Evolutionary conservation across 345 rosid genomes (phyloP).

Genomic region (Streptanthus diversifolius): DNA sequence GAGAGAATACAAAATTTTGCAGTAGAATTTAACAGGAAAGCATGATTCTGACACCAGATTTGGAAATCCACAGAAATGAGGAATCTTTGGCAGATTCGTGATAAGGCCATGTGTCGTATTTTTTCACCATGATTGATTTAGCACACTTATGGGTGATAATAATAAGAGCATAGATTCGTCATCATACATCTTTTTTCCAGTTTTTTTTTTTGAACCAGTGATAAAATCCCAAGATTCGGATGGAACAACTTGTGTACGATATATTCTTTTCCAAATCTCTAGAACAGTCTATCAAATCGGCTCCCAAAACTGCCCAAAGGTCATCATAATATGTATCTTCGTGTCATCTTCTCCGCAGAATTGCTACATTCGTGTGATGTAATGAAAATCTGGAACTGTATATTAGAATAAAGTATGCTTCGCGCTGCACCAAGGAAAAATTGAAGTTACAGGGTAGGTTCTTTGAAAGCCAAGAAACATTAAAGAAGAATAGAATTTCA

Average conservation of each 20-base stretch:
- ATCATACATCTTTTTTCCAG: not conserved
- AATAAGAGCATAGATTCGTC: slow-evolving; percentile 26
- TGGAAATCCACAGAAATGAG: slow-evolving; percentile 21
- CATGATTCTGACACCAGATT: slow-evolving; percentile 28
- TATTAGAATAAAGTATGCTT: not conserved
- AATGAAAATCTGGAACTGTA: slow-evolving; percentile 3
- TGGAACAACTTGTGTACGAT: slow-evolving; percentile 15
- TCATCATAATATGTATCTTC: slow-evolving; percentile 2
- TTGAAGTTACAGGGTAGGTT: slow-evolving; percentile 18
- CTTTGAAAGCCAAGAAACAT: slow-evolving; percentile 7
- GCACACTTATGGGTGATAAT: slow-evolving; percentile 14
- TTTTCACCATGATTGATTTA: slow-evolving; percentile 23
- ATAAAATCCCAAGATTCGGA: slow-evolving; percentile 8
- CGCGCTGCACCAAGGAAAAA: not conserved
- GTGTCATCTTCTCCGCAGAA: not conserved
- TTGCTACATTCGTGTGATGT: not conserved
- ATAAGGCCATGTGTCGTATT: slow-evolving; percentile 30
- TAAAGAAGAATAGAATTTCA: not conserved
- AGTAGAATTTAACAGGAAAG: not conserved
- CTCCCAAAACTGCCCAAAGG: slow-evolving; percentile 29
- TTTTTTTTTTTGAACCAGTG: not conserved
- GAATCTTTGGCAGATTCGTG: slow-evolving; percentile 27
- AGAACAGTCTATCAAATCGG: slow-evolving; percentile 12
- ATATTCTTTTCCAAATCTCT: not conserved
- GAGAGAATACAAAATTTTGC: not conserved